Evolutionary conservation across 129 eudicot genomes (phyloP).

Genomic region (Pulicaria dysenterica): DNA sequence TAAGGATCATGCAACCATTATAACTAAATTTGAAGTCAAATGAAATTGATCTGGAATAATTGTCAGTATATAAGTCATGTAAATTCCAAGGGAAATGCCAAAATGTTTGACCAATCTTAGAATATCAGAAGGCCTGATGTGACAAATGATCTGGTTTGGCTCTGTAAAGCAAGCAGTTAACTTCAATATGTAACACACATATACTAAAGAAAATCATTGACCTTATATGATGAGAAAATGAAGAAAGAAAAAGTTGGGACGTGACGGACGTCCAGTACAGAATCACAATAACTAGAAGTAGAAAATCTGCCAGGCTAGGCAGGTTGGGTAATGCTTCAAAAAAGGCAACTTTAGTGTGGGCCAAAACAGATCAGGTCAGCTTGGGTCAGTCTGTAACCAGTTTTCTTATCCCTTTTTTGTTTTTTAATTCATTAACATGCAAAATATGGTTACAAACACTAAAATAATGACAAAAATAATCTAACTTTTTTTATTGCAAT

Average conservation of each 20-base stretch:
- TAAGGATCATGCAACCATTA: not conserved
- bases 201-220: constrained; percentile 2
- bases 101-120: not conserved
- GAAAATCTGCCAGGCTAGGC: not conserved
- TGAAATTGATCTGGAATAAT: not conserved
- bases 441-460: constrained; percentile 6
- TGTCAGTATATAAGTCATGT: not conserved
- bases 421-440: not conserved
- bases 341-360: not conserved
- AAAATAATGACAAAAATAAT: not conserved
- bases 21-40: not conserved
- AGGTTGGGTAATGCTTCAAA: too few relatives aligned
- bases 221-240: not conserved
- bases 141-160: constrained; percentile 4
- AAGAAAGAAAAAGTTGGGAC: constrained; percentile 6
- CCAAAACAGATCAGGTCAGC: not conserved
- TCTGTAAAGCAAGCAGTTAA: not conserved
- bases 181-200: constrained; percentile 9
- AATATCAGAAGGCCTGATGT: not conserved
- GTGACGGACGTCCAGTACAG: not conserved
- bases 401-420: not conserved
- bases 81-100: constrained; percentile 15
- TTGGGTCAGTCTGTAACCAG: not conserved
- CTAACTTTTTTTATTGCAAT: not conserved
- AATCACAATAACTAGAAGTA: constrained; percentile 11